A percentile compares a stretch with the other conserved stretches of the same genome.
Conservation (phyloP, 1,284 basidiomycete genomes). For the Ceratobasidium sp. region DNA sequence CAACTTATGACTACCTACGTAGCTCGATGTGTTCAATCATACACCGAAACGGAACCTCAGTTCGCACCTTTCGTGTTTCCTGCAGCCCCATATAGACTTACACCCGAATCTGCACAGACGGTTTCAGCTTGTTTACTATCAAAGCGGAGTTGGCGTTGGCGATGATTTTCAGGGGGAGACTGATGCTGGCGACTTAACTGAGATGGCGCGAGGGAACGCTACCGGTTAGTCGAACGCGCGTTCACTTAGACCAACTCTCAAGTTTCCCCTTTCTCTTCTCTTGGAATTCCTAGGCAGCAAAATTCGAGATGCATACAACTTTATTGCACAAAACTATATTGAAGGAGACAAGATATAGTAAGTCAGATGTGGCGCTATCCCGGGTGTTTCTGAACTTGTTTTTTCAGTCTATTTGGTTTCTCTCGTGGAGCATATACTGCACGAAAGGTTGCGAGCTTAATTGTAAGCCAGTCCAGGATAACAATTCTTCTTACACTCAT, state of each 20-base stretch:
- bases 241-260: neutral
- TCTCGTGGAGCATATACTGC: slow-evolving; percentile 47
- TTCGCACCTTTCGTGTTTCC: neutral
- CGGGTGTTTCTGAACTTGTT: too few species aligned
- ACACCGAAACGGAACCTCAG: slow-evolving; percentile 17
- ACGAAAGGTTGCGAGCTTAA: slow-evolving; percentile 43
- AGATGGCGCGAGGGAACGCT: slow-evolving; percentile 6
- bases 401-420: slow-evolving; percentile 40
- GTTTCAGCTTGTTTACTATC: slow-evolving; percentile 45
- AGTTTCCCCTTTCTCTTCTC: too few species aligned
- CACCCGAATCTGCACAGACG: neutral
- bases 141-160: slow-evolving; percentile 43
- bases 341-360: slow-evolving; percentile 33
- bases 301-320: slow-evolving; percentile 48
- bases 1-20: neutral
- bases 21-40: slow-evolving; percentile 16
- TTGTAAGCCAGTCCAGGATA: slow-evolving; percentile 20
- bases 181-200: neutral
- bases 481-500: neutral
- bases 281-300: slow-evolving; percentile 30
- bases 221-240: neutral
- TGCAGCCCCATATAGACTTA: neutral
- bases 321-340: slow-evolving; percentile 47
- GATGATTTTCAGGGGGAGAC: slow-evolving; percentile 23
- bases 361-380: neutral